Conservation (phyloP, 495 filamentous ascomycete genomes). For the Xylaria flabelliformis region DNA sequence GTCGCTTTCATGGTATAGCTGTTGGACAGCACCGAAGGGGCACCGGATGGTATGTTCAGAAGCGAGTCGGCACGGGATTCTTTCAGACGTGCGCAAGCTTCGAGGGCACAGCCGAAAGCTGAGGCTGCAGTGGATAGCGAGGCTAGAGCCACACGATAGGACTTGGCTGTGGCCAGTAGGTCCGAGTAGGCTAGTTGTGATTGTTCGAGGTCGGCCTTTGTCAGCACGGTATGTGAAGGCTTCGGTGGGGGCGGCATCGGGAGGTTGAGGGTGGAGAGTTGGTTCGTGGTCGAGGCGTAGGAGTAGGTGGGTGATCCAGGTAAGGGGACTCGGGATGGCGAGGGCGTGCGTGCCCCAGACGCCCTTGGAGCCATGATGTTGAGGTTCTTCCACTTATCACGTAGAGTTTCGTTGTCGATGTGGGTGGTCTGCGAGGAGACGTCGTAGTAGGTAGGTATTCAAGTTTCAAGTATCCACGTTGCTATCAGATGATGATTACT, state of each 20-base stretch:
- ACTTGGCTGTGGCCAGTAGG: slow-evolving; percentile 63
- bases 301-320: slow-evolving; percentile 66
- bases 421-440: not conserved
- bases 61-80: slow-evolving; percentile 60
- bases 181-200: slow-evolving; percentile 67
- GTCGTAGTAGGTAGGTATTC: slow-evolving; percentile 2
- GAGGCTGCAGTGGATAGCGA: slow-evolving; percentile 63
- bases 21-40: slow-evolving; percentile 46
- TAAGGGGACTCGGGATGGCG: slow-evolving; percentile 56
- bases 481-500: slow-evolving; percentile 28
- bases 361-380: slow-evolving; percentile 34
- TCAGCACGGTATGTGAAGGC: slow-evolving; percentile 61
- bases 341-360: slow-evolving; percentile 50
- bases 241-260: slow-evolving; percentile 63
- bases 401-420: not conserved
- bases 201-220: slow-evolving; percentile 64
- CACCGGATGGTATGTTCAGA: slow-evolving; percentile 18
- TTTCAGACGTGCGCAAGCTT: slow-evolving; percentile 68
- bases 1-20: slow-evolving; percentile 57
- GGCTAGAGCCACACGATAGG: slow-evolving; percentile 64
- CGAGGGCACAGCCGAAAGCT: slow-evolving; percentile 65
- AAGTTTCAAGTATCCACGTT: not conserved
- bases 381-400: not conserved
- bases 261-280: slow-evolving; percentile 61
- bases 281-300: slow-evolving; percentile 65